phyloP scores from a whole-genome alignment of 768 basidiomycete genomes.

The Mycena indigotica region DNA sequence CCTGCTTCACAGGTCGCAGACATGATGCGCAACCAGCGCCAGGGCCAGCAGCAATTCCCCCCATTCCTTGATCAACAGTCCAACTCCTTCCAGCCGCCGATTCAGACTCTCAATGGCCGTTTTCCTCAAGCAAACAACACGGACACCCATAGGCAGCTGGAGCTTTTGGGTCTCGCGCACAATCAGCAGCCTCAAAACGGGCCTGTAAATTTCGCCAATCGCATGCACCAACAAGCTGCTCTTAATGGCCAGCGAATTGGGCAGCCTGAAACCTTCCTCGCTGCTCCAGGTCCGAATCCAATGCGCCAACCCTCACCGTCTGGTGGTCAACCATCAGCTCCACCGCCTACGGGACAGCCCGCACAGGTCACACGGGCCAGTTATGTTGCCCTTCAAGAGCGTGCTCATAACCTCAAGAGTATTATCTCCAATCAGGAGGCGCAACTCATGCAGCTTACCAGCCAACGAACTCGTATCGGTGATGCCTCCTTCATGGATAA shows the following conservation, averaged over 20 bases:
- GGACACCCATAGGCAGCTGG: constrained; percentile 44
- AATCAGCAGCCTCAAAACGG: constrained; percentile 49
- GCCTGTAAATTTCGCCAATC: constrained; percentile 37
- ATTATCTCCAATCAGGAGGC: constrained; percentile 24
- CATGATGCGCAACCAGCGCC: constrained; percentile 44
- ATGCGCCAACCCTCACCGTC: constrained; percentile 55
- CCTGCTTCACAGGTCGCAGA: constrained; percentile 46
- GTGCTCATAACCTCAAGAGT: constrained; percentile 25
- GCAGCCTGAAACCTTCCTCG: constrained; percentile 54
- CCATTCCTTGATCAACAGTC: constrained; percentile 40
- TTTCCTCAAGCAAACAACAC: constrained; percentile 32
- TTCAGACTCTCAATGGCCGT: constrained; percentile 38
- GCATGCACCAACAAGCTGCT: constrained; percentile 27
- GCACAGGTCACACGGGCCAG: constrained; percentile 17
- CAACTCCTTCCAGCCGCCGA: constrained; percentile 37
- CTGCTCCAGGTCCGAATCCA: constrained; percentile 44
- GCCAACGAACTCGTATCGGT: constrained; percentile 23
- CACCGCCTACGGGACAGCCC: constrained; percentile 25
- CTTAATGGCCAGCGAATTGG: constrained; percentile 39
- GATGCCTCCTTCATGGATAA: constrained; percentile 27
- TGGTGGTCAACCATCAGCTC: constrained; percentile 24
- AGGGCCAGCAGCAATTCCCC: constrained; percentile 34
- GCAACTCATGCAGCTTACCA: constrained; percentile 23
- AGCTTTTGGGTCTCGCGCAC: constrained; percentile 48
- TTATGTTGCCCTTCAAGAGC: constrained; percentile 22